Conservation (phyloP, 805 yeast genomes). For the Candida germanica region DNA sequence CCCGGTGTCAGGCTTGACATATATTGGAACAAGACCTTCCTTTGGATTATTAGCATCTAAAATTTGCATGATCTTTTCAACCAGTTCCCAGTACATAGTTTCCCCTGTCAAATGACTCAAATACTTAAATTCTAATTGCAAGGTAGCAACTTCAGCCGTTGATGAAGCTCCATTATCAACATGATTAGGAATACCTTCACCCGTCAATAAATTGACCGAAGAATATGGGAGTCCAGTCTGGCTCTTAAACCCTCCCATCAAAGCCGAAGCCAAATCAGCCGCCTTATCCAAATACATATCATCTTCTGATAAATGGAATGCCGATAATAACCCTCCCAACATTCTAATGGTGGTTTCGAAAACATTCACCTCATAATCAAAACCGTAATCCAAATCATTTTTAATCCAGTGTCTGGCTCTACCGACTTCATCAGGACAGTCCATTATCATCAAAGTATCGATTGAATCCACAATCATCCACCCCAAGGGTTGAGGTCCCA, state of each 20-base stretch:
- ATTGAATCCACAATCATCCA: conserved; percentile 90
- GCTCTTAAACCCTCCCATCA: conserved; percentile 67
- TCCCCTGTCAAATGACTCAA: conserved; percentile 80
- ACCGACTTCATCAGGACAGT: conserved; percentile 54
- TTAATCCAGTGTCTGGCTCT: conserved; percentile 75
- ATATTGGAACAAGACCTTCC: conserved; percentile 83
- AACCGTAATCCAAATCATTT: conserved; percentile 63
- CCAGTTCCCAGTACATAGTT: conserved; percentile 69
- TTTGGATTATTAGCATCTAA: conserved; percentile 61
- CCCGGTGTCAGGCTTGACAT: conserved; percentile 72
- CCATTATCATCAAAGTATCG: conserved; percentile 82
- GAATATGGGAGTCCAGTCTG: conserved; percentile 73
- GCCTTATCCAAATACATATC: conserved; percentile 76
- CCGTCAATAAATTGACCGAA: conserved; percentile 67
- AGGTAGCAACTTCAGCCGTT: conserved; percentile 85
- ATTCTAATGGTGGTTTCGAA: conserved; percentile 94
- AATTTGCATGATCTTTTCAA: conserved; percentile 67
- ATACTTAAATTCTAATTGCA: conserved; percentile 85
- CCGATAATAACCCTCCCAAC: conserved; percentile 90
- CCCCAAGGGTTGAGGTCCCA: conserved; percentile 82
- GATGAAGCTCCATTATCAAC: conserved; percentile 76
- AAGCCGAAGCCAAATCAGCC: conserved; percentile 68
- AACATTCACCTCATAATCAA: conserved; percentile 73
- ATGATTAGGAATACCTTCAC: conserved; percentile 58
- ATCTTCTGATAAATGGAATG: conserved; percentile 67